phyloP scores from a whole-genome alignment of 805 yeast genomes.

The Myxozyma neglecta region DNA sequence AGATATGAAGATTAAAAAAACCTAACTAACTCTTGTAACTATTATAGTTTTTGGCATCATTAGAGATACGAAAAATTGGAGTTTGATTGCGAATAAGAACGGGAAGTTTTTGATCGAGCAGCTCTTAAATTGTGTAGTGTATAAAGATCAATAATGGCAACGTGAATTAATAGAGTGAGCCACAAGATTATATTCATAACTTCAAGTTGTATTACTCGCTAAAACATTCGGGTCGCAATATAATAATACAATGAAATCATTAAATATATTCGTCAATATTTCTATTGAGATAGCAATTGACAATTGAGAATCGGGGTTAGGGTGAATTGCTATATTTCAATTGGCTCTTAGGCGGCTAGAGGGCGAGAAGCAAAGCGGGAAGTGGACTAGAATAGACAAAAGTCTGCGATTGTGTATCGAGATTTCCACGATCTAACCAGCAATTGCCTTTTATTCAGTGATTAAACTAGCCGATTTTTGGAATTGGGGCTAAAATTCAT shows the following conservation, averaged over 20 bases:
- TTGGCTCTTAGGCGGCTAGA: background rate
- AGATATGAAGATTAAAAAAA: too few relatives aligned
- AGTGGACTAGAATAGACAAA: background rate
- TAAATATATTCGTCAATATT: too few relatives aligned
- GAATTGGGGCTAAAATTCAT: background rate
- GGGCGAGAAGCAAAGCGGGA: constrained; percentile 2
- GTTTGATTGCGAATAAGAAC: too few relatives aligned
- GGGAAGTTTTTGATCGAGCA: too few relatives aligned
- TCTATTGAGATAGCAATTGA: background rate
- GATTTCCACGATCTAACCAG: background rate
- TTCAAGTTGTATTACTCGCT: too few relatives aligned
- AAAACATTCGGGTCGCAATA: too few relatives aligned
- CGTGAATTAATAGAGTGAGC: background rate
- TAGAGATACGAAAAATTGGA: background rate
- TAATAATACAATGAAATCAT: too few relatives aligned
- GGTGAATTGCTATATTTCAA: background rate
- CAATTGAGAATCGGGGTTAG: background rate
- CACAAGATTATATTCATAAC: too few relatives aligned
- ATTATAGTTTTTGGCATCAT: constrained; percentile 27
- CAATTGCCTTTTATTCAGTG: background rate
- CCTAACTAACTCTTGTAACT: background rate
- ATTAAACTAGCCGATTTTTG: background rate
- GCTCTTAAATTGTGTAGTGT: background rate
- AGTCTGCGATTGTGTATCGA: background rate
- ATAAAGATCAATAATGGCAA: background rate